Percentiles rank a stretch among this genome's conserved stretches.
phyloP scores from a whole-genome alignment of 495 filamentous ascomycete genomes.

The Penicillium odoratum region DNA sequence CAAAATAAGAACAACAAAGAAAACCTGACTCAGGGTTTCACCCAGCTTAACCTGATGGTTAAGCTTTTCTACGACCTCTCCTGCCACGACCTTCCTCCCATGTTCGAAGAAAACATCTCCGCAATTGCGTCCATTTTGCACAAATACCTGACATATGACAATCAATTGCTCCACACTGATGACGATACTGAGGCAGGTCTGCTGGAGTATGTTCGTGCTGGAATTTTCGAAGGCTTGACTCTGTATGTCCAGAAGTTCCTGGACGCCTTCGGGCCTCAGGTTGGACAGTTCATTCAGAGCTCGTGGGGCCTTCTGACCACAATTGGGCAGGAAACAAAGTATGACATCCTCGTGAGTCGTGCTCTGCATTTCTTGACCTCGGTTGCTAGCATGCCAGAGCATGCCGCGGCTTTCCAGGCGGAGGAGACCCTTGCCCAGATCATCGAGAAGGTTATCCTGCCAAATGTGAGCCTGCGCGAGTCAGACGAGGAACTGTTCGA shows the following conservation, averaged over 20 bases:
- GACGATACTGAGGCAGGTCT: conserved; percentile 85
- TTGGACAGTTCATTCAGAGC: conserved; percentile 78
- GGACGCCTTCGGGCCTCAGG: conserved; percentile 79
- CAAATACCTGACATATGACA: conserved; percentile 91
- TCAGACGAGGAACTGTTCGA: conserved; percentile 95
- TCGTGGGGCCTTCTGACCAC: conserved; percentile 90
- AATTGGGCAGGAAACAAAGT: conserved; percentile 83
- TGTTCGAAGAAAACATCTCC: conserved; percentile 82
- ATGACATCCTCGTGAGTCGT: conserved; percentile 93
- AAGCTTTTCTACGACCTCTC: conserved; percentile 95
- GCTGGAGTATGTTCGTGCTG: conserved; percentile 82
- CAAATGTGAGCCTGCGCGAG: conserved; percentile 85
- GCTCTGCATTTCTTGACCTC: conserved; percentile 92
- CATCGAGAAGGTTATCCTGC: conserved; percentile 91
- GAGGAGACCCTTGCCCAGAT: conserved; percentile 73
- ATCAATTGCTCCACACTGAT: conserved; percentile 72
- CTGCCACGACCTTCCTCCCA: conserved; percentile 91
- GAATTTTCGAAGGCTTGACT: conserved; percentile 84
- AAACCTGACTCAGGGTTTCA: conserved; percentile 70
- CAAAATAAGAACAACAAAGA: conserved; percentile 71
- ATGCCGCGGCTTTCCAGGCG: conserved; percentile 84
- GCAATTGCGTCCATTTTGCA: conserved; percentile 76
- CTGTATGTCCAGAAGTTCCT: conserved; percentile 91
- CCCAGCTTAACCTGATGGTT: conserved; percentile 79
- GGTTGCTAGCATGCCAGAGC: conserved; percentile 69